Evolutionary conservation across 2,329 filamentous ascomycete species (phyloP).

Genomic region (Claviceps spartinae): DNA sequence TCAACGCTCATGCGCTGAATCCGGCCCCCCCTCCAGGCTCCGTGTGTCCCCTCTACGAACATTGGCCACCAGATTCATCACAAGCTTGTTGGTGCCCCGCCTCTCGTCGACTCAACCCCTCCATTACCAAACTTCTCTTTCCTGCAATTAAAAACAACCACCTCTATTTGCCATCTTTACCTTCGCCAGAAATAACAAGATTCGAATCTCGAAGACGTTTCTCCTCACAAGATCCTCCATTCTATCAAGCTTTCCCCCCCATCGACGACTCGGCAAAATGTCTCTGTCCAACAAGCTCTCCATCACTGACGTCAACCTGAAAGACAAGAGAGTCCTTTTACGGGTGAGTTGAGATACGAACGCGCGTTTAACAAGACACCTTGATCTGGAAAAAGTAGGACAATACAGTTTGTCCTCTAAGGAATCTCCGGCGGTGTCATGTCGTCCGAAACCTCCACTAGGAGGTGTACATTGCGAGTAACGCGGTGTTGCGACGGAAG

Average conservation of each 20-base stretch:
- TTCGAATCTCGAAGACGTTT: background rate
- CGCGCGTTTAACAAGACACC: background rate
- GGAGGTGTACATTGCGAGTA: background rate
- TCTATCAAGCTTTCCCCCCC: too few species aligned
- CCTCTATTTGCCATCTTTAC: background rate
- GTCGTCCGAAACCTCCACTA: too few species aligned
- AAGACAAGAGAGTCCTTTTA: slow-evolving; percentile 96
- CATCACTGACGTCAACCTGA: slow-evolving; percentile 91
- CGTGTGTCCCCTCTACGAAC: too few species aligned
- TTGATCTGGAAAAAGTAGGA: too few species aligned
- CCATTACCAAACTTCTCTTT: slow-evolving; percentile 4
- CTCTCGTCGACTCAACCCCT: slow-evolving; percentile 4
- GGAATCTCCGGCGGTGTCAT: too few species aligned
- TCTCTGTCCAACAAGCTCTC: slow-evolving; percentile 98
- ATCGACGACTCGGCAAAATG: slow-evolving; percentile 45
- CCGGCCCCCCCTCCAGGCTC: too few species aligned
- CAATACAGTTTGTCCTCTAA: background rate
- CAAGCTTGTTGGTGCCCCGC: background rate
- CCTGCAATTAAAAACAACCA: background rate
- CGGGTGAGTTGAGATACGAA: slow-evolving; percentile 48
- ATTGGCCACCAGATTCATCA: too few species aligned
- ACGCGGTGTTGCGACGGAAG: background rate
- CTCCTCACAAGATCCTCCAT: background rate
- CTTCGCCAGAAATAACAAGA: background rate
- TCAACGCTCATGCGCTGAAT: too few species aligned